phyloP scores from a whole-genome alignment of 2,329 filamentous ascomycete genomes.

The Beauveria pseudobassiana region DNA sequence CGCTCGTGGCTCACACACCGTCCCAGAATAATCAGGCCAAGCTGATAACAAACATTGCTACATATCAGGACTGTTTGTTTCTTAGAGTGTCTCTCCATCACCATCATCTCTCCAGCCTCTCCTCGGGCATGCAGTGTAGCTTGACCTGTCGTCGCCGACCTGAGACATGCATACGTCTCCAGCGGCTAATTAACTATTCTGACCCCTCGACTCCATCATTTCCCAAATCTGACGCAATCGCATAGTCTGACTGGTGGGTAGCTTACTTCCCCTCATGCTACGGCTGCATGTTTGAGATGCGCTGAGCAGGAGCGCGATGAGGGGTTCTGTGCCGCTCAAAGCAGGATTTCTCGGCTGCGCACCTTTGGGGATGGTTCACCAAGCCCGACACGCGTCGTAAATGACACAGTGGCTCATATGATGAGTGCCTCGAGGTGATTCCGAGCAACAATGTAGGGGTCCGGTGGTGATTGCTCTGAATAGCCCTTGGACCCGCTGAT shows the following conservation, averaged over 20 bases:
- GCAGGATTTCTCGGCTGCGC: no score
- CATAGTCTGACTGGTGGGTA: background rate
- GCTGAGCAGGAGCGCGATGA: background rate
- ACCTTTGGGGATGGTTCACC: no score
- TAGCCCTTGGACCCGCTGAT: no score
- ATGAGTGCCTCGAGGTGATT: background rate
- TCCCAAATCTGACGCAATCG: background rate
- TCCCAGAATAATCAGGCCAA: background rate
- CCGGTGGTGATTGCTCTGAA: no score
- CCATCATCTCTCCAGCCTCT: background rate
- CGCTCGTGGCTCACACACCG: background rate
- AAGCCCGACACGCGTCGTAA: background rate
- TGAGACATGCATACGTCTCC: background rate
- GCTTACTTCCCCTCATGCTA: background rate
- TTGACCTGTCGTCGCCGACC: background rate
- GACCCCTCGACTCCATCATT: background rate
- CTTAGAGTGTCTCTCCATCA: no score
- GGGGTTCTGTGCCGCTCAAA: no score
- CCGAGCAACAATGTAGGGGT: no score
- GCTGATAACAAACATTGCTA: background rate
- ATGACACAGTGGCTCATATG: background rate
- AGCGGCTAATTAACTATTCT: background rate
- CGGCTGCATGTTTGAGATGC: background rate
- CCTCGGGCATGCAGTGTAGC: background rate
- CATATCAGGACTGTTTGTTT: no score